Base-by-base conservation (phyloP, 2,329 filamentous ascomycete genomes). In the Rhinocladiella similis region DNA sequence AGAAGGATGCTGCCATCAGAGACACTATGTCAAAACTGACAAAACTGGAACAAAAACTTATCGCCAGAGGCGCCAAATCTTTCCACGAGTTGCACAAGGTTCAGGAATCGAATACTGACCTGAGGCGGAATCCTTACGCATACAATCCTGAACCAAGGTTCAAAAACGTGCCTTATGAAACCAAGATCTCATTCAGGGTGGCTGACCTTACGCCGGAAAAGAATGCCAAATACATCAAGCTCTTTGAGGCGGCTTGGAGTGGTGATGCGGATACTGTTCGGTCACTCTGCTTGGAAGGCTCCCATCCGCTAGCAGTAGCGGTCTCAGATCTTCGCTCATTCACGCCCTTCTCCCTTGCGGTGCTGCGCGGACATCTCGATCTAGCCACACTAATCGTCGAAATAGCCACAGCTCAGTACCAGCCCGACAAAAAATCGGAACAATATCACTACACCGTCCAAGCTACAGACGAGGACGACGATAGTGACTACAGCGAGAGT, bases 261-360 rank as follows among this genome's bases (percentile, higher is more conserved):
- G 87, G 86, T n/a, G 83, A 94, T 63, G 62, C 88, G 1, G 76
- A 83, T 1, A 83, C 75, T 2, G 83, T 93, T 70, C 89, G 88
- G 66, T 70, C 73, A 13, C 74, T 89, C 36, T 88, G 86, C 1
- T 72, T 89, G 18, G 73, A 77, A 10, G 72, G 80, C 1, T 89
- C 85, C 82, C 79, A 59, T 41, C 87, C 88, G 0, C 75, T 94
- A 41, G 79, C 84, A 61, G 80, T 91, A 53, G 80, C 86, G 0
- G 80, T 86, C 1, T 63, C 59, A 1, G 88, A 91, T 65, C 57
- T 64, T 1, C 63, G 69, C 2, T 59, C 65, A 1, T 79, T 85
- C 57, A 83, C 74, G 10, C 85, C 88, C 0, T 90, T 93, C 66
- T 83, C 82, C 0, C 73, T 94, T 48, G 86, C 89, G 0, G 80